Percentiles rank a stretch among this genome's conserved stretches.
Conservation (phyloP, 225 moss, liverwort and hornwort species). For the Ulota crispa region DNA sequence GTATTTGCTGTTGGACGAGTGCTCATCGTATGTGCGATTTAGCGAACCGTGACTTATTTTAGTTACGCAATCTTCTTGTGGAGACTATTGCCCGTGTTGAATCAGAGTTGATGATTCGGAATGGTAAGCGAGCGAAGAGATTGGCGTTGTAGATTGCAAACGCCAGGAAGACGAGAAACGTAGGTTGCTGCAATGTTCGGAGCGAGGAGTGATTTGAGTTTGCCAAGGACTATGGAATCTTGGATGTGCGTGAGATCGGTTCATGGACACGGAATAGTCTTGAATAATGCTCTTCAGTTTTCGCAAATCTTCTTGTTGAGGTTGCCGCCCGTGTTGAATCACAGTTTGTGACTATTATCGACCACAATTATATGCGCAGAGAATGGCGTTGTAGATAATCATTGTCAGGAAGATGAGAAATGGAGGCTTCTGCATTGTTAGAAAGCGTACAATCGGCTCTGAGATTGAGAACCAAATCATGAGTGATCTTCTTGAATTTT, state of each 20-base stretch:
- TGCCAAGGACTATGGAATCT: background rate
- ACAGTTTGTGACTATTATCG: background rate
- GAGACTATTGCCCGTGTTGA: background rate
- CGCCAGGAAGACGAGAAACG: background rate
- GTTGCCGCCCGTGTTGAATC: background rate
- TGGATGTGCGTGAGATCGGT: background rate
- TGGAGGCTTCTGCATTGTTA: background rate
- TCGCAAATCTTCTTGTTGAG: background rate
- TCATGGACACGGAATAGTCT: background rate
- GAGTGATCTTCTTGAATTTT: background rate
- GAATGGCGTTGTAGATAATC: background rate
- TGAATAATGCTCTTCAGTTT: background rate
- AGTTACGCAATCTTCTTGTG: background rate
- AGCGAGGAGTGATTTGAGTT: background rate
- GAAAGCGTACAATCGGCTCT: background rate
- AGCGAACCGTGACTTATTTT: background rate
- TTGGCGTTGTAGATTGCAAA: background rate
- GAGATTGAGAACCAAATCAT: background rate
- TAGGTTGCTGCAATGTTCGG: background rate
- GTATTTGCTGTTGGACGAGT: background rate
- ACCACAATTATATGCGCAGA: background rate
- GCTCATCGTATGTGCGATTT: conserved; percentile 6
- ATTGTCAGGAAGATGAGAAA: background rate
- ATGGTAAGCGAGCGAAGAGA: background rate
- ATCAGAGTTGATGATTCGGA: background rate